phyloP scores from a whole-genome alignment of 2,329 filamentous ascomycete genomes.

The Aspergillus sp. region DNA sequence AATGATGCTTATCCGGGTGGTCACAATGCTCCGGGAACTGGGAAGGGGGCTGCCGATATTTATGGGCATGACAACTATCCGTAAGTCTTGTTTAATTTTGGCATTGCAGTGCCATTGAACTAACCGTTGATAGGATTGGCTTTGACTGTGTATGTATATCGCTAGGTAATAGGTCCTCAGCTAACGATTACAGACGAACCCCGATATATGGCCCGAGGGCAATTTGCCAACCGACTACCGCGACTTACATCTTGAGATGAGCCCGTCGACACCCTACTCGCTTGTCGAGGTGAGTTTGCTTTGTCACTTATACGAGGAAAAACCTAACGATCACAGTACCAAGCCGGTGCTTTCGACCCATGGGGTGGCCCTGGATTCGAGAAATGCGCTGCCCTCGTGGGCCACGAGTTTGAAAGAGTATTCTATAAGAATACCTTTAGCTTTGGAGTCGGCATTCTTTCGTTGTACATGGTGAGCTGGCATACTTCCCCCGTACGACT shows the following conservation, averaged over 20 bases:
- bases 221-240: constrained; percentile 59
- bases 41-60: constrained; percentile 59
- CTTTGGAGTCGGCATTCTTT: constrained; percentile 67
- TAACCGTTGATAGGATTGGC: constrained; percentile 29
- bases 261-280: constrained; percentile 65
- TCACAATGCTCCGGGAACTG: constrained; percentile 64
- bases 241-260: constrained; percentile 57
- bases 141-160: constrained; percentile 38
- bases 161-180: not conserved
- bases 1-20: constrained; percentile 67
- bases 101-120: not conserved
- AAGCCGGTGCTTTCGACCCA: constrained; percentile 70
- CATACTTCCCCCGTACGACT: not conserved
- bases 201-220: constrained; percentile 59
- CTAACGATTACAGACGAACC: constrained; percentile 47
- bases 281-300: constrained; percentile 53
- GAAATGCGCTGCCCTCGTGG: constrained; percentile 64
- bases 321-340: constrained; percentile 50
- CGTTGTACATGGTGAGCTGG: constrained; percentile 67
- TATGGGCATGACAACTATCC: constrained; percentile 68
- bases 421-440: constrained; percentile 76
- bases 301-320: not conserved
- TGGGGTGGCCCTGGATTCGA: constrained; percentile 73
- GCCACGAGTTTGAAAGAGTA: constrained; percentile 72
- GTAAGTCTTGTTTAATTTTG: constrained; percentile 14